Evolutionary conservation across 1,139 yeast species (phyloP), one percentile per base, ranked within the genome.

Genomic region (Geotrichum fermentans): DNA sequence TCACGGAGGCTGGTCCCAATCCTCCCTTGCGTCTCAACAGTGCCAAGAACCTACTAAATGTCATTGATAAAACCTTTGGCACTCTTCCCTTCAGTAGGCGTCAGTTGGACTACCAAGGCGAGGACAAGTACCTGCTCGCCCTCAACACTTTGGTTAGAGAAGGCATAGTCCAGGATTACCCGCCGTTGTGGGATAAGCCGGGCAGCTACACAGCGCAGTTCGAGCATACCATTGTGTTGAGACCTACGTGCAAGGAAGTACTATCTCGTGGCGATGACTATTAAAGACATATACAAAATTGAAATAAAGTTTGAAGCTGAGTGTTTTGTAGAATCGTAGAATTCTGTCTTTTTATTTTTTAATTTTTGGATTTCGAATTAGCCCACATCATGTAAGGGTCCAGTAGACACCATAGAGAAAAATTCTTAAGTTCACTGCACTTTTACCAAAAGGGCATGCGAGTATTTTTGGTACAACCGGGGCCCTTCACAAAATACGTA

Each of bases 41-140:
- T 55, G 90, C 96, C 14, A 81, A 79, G 64, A 71, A 75, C 37
- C 73, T 92, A 57, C 70, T 87, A 55, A 70, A 73, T 46, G 75
- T 80, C 17, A 92, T 92, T 61, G 82, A 88, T 64, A 74, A 76
- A 53, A 80, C 84, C 60, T 92, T 92, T 63, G 97, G 97, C 40
- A 88, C 97, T 1, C 75, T 92, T 59, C 98, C 99, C 5, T 92
- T 92, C 80, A 92, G 98, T 71, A 82, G 97, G 61, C 77, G 99
- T 60, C 94, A 92, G 66, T 74, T 92, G 64, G 99, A 94, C 64
- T 77, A 95, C 58, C 63, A 86, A 4, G 97, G 96, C 16, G 95
- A 92, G 64, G 96, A 89, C 42, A 89, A 89, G 68, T 90, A 92
- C 62, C 73, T 90, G 55, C 73, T 86, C 58, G 97, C 96, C n/a